Base-by-base conservation (phyloP, 2,329 filamentous ascomycete species). In the Seiridium unicorne region DNA sequence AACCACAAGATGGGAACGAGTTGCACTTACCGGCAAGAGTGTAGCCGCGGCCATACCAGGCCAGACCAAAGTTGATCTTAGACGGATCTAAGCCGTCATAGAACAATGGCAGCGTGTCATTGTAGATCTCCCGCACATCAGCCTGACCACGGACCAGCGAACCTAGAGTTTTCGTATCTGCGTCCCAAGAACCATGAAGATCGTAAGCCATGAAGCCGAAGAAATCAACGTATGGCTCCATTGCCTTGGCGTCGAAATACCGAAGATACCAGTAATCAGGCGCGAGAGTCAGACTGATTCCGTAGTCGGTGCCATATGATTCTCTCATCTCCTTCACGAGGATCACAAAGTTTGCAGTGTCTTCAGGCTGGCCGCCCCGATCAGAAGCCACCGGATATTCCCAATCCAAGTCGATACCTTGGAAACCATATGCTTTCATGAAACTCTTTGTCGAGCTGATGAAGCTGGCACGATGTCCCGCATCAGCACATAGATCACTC, bases 321-420 rank as follows among this genome's bases (percentile, higher is more conserved):
- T 67, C 66, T 1, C 70, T 62, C 69, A 80, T 73, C 44, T 77
- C 74, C 11, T 69, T 61, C 1, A 79, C 55, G 0, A 79, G 64
- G 0, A 57, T 26, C 0, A 73, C 70, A 18, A 75, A 71, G 61
- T 81, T 80, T 1, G 59, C 58, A 0, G 64, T 73, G 61, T 82
- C 79, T 1, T 44, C 69, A 10, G 8, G 53, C 2, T 63, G 60
- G 0, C 79, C 79, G 6, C 74, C 76, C 0, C 77, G 70, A 3
- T 73, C 70, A 6, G 63, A 44, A 3, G 64, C 66, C 0, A 51
- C 74, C 0, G 79, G 79, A 58, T 76, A 81, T 55, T 82, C 77
- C 79, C 79, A 81, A 60, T 81, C 77, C 0, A 82, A 59, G 58
- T 83, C 79, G 2, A 77, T 70, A 2, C 79, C 78, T 8, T 76